These are phyloP conservation scores for Ricinus communis DNA, from an alignment of 345 rosid species.

Conservation along the genomic window DNA sequence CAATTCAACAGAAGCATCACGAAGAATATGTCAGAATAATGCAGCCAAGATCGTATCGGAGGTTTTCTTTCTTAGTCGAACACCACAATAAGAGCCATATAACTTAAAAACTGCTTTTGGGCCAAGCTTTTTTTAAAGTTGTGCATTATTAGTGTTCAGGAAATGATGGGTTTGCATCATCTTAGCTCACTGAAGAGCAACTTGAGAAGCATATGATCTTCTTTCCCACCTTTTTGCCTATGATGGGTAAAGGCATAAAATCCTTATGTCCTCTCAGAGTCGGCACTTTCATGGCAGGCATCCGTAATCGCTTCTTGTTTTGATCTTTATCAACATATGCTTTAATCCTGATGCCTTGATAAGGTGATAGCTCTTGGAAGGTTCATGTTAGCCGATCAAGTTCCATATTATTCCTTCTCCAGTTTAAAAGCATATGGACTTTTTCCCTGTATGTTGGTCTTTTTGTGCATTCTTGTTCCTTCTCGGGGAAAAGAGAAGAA, in stretches of 20 bases:
- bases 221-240: neutral
- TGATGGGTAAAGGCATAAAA: constrained; percentile 17
- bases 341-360: constrained; percentile 22
- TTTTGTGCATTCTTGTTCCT: neutral
- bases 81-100: neutral
- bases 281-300: too few species aligned
- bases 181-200: constrained; percentile 3
- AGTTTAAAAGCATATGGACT: neutral
- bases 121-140: neutral
- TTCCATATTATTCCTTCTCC: neutral
- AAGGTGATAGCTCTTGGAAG: constrained; percentile 16
- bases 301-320: constrained; percentile 11
- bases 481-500: neutral
- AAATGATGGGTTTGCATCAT: constrained; percentile 1
- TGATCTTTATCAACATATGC: constrained; percentile 25
- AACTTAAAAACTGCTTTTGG: neutral
- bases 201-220: constrained; percentile 12
- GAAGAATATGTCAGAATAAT: constrained; percentile 5
- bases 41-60: neutral
- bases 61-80: constrained; percentile 4
- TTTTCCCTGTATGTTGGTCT: neutral
- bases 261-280: neutral
- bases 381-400: neutral
- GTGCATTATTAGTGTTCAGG: neutral
- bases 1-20: constrained; percentile 4